phyloP scores from a whole-genome alignment of 1,139 yeast genomes.

The Scheffersomyces titani region DNA sequence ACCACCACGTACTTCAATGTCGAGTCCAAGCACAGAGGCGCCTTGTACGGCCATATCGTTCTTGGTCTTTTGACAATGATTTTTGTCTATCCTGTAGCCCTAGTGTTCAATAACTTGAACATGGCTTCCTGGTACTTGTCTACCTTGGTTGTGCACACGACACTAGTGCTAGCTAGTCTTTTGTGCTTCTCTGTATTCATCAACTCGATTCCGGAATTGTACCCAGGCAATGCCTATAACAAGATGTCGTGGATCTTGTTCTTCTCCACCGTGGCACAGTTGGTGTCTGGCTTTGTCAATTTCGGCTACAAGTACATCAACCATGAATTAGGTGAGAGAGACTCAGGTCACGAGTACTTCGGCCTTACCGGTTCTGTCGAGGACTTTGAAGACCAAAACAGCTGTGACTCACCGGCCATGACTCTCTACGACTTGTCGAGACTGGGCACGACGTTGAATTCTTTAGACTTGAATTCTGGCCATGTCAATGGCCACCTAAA shows the following conservation, averaged over 20 bases:
- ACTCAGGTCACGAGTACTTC: slow-evolving; percentile 11
- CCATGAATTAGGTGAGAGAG: slow-evolving; percentile 3
- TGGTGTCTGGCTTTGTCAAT: slow-evolving; percentile 44
- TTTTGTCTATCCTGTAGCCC: slow-evolving; percentile 66
- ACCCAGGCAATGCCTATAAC: slow-evolving; percentile 75
- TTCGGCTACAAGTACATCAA: slow-evolving; percentile 14
- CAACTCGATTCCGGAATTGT: slow-evolving; percentile 62
- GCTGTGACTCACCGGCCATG: slow-evolving; percentile 32
- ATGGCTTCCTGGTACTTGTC: slow-evolving; percentile 58
- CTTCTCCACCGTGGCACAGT: slow-evolving; percentile 54
- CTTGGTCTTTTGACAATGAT: slow-evolving; percentile 49
- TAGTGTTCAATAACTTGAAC: slow-evolving; percentile 63
- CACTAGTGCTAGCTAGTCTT: slow-evolving; percentile 50
- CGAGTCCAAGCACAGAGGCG: slow-evolving; percentile 49
- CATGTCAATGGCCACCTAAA: slow-evolving; percentile 11
- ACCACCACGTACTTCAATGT: slow-evolving; percentile 76
- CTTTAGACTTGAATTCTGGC: slow-evolving; percentile 13
- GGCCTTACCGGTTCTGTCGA: slow-evolving; percentile 19
- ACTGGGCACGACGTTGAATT: slow-evolving; percentile 5
- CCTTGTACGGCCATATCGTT: slow-evolving; percentile 58
- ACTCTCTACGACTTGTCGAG: slow-evolving; percentile 38
- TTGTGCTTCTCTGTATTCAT: slow-evolving; percentile 62
- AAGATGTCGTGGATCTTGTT: slow-evolving; percentile 64
- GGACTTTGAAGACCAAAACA: slow-evolving; percentile 29
- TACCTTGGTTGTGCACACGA: slow-evolving; percentile 52